Percentiles rank a stretch among this genome's conserved stretches.
phyloP scores from a whole-genome alignment of 768 basidiomycete species.

The Tulasnella calospora region DNA sequence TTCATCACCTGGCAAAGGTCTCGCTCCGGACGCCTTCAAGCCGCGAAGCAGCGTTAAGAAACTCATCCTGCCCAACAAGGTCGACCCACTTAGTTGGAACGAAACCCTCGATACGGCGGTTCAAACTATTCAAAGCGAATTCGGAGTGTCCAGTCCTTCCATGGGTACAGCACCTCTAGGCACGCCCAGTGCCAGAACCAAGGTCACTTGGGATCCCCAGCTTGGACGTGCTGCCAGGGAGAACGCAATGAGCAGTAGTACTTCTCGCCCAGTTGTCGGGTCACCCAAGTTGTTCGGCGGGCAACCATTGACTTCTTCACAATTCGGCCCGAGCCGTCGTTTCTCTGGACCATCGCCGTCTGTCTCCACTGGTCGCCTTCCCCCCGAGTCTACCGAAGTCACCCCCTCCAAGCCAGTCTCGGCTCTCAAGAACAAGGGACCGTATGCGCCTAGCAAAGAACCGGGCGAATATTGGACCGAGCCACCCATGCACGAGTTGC shows the following conservation, averaged over 20 bases:
- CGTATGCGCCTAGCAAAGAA: constrained; percentile 43
- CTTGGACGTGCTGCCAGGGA: constrained; percentile 20
- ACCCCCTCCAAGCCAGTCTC: constrained; percentile 17
- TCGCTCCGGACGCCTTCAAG: constrained; percentile 54
- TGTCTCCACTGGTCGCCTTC: neutral
- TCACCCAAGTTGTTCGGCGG: neutral
- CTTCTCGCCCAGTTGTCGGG: neutral
- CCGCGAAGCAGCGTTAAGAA: constrained; percentile 85
- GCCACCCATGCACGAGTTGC: constrained; percentile 69
- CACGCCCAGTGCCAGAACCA: neutral
- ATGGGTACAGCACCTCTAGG: neutral
- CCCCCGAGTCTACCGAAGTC: neutral
- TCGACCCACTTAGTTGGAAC: constrained; percentile 18
- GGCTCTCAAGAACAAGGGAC: constrained; percentile 29
- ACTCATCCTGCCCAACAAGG: constrained; percentile 53
- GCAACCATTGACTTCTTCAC: neutral
- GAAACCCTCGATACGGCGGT: constrained; percentile 14
- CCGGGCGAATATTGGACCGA: constrained; percentile 91
- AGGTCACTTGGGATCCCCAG: constrained; percentile 24
- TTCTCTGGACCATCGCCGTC: constrained; percentile 11
- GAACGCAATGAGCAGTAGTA: neutral
- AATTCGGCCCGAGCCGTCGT: neutral
- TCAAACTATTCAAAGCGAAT: constrained; percentile 10
- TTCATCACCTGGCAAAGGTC: neutral
- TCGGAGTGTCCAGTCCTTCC: neutral